phyloP scores from a whole-genome alignment of 2,329 filamentous ascomycete species.

The Epicoccum nigrum region DNA sequence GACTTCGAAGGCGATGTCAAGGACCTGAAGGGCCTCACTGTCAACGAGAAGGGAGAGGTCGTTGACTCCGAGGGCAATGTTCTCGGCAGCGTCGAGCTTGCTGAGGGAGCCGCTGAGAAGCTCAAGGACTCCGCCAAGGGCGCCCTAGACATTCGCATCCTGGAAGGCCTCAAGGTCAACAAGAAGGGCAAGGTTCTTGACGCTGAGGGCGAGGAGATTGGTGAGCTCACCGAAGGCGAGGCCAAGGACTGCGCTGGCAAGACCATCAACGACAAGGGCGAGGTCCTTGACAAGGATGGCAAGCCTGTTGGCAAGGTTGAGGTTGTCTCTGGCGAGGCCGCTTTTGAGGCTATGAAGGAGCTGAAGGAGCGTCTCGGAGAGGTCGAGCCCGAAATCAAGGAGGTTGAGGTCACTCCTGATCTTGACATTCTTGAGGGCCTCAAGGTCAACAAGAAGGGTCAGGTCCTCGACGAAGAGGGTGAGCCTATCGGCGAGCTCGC shows the following conservation, averaged over 20 bases:
- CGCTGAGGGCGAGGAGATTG: constrained; percentile 58
- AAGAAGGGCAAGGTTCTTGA: constrained; percentile 62
- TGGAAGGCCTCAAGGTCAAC: constrained; percentile 62
- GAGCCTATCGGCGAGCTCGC: constrained; percentile 60
- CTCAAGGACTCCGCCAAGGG: constrained; percentile 50
- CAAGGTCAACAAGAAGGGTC: constrained; percentile 65
- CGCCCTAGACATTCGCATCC: constrained; percentile 54
- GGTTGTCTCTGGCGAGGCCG: constrained; percentile 56
- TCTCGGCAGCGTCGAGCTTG: constrained; percentile 57
- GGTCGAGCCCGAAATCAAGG: constrained; percentile 51
- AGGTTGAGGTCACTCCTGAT: constrained; percentile 50
- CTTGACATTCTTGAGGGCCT: constrained; percentile 58
- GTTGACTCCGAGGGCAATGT: constrained; percentile 59
- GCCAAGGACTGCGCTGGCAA: constrained; percentile 53
- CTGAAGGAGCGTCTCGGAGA: constrained; percentile 55
- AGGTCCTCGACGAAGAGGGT: constrained; percentile 59
- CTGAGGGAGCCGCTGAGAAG: constrained; percentile 56
- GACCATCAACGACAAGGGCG: constrained; percentile 58
- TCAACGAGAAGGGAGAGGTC: constrained; percentile 59
- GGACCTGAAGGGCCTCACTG: constrained; percentile 55
- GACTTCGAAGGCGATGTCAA: constrained; percentile 52
- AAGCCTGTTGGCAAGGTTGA: constrained; percentile 58
- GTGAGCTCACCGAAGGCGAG: constrained; percentile 57
- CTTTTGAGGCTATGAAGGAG: constrained; percentile 57
- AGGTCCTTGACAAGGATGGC: constrained; percentile 58